Evolutionary conservation across 106 monocot genomes (phyloP), one percentile per base, ranked within the genome.

Genomic region (Dendrobium catenatum): DNA sequence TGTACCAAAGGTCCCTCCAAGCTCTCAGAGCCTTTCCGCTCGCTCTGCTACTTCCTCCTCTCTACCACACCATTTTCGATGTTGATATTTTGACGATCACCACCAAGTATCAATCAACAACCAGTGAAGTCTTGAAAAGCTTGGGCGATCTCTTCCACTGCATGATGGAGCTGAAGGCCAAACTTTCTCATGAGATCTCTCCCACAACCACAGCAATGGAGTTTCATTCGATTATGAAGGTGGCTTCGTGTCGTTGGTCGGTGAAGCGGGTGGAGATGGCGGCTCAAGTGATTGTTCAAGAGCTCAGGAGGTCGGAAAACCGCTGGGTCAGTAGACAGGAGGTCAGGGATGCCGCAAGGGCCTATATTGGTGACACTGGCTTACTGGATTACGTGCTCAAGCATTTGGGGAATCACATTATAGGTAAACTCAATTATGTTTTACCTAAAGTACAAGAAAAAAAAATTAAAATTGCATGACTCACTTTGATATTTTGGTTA

Each of bases 311-410:
- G 61, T 84, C 85, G 4, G 85, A 85, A 48, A 48, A 42, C 31
- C 81, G 84, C 13, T 98, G 98, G 98, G 87, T 95, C 42, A 87
- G 92, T 3, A 82, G 98, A 76, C 98, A 98, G 55, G 93, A 98
- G 49, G 88, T 95, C n/a, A 76, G 95, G 68, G 95, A 93, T 43
- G 89, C 91, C 0, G 93, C 95, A 1, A 83, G 95, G 37, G 80
- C 86, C 24, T 89, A 91, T 77, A 88, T 95, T 10, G 95, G 95
- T 17, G 95, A 95, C 80, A 95, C 95, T 0, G 95, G 95, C 44
- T 85, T 95, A 5, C 86, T 95, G 0, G 95, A 95, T 75, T 95
- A 84, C 79, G 95, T 95, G 55, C 89, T 95, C 29, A 95, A 95
- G 75, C 91, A 93, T 1, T 80, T 95, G 6, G 91, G 95, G 10